Conservation (phyloP, 805 yeast genomes). For the Metschnikowia lachancei region DNA sequence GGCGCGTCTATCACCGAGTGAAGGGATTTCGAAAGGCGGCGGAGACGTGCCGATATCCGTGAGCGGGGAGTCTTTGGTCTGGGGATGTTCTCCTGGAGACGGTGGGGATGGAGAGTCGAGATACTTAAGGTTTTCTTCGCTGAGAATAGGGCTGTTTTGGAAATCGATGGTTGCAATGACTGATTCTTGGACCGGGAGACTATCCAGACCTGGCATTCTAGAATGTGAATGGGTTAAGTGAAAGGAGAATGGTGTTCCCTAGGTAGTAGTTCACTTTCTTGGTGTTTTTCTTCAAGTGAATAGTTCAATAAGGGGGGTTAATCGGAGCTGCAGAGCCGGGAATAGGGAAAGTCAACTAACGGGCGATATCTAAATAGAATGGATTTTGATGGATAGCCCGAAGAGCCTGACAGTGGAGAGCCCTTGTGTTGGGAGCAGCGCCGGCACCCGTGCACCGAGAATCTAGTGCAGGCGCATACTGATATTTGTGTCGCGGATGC, state of each 20-base stretch:
- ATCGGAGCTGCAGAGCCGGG: too few relatives aligned
- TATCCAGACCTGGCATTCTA: conserved; percentile 13
- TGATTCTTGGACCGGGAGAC: conserved; percentile 4
- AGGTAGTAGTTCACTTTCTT: conserved; percentile 1
- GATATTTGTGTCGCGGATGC: not conserved
- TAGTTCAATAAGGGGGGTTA: too few relatives aligned
- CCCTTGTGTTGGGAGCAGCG: conserved; percentile 10
- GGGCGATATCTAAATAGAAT: not conserved
- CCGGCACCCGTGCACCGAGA: conserved; percentile 11
- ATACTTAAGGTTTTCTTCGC: conserved; percentile 6
- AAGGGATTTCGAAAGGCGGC: conserved; percentile 32
- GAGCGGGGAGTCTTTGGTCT: conserved; percentile 37
- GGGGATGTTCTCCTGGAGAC: conserved; percentile 10
- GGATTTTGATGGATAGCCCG: conserved; percentile 1
- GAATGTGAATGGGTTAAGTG: not conserved
- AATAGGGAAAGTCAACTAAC: not conserved
- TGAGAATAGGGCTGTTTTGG: conserved; percentile 4
- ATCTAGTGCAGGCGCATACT: conserved; percentile 7
- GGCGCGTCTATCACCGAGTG: conserved; percentile 12
- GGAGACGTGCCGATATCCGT: conserved; percentile 44
- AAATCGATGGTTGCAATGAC: not conserved
- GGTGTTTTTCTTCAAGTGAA: not conserved
- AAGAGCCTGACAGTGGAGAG: conserved; percentile 10
- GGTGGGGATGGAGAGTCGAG: conserved; percentile 9
- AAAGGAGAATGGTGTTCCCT: conserved; percentile 1